Conservation (phyloP, 177 flowering plant species). For the Vitis hybrid region DNA sequence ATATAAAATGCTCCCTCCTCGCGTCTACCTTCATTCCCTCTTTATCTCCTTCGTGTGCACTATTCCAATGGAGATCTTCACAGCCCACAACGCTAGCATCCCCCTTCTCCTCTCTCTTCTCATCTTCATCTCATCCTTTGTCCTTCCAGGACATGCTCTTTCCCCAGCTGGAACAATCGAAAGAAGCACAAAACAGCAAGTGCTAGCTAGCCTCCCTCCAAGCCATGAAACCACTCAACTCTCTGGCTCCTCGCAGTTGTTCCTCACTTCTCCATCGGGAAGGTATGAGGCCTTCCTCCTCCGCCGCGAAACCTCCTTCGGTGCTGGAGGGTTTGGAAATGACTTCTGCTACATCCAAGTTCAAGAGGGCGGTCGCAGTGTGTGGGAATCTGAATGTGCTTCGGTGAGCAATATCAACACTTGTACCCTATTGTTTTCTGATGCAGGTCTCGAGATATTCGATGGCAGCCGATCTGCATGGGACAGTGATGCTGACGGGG, state of each 20-base stretch:
- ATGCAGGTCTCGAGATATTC: constrained; percentile 45
- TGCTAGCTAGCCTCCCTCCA: constrained; percentile 35
- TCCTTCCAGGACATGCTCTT: constrained; percentile 15
- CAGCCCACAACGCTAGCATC: constrained; percentile 1
- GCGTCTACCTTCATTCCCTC: no score
- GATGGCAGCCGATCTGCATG: constrained; percentile 44
- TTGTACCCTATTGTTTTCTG: constrained; percentile 36
- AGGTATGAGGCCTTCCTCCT: constrained; percentile 33
- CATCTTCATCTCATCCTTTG: constrained; percentile 1
- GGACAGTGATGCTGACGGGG: constrained; percentile 36
- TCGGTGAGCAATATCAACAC: constrained; percentile 33
- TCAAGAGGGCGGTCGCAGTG: constrained; percentile 25
- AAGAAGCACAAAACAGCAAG: constrained; percentile 34
- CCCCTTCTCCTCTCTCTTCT: constrained; percentile 7
- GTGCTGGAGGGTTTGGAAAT: constrained; percentile 40
- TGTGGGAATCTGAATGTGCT: constrained; percentile 51
- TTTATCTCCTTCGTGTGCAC: no score
- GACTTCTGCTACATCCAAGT: constrained; percentile 50
- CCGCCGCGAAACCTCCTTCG: constrained; percentile 28
- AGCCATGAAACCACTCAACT: constrained; percentile 10
- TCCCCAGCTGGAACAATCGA: constrained; percentile 33
- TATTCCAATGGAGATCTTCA: neutral
- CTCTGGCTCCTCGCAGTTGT: constrained; percentile 21
- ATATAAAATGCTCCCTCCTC: no score
- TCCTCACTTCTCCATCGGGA: constrained; percentile 41